phyloP scores from a whole-genome alignment of 2,329 filamentous ascomycete genomes.

The Fusarium sacchari region DNA sequence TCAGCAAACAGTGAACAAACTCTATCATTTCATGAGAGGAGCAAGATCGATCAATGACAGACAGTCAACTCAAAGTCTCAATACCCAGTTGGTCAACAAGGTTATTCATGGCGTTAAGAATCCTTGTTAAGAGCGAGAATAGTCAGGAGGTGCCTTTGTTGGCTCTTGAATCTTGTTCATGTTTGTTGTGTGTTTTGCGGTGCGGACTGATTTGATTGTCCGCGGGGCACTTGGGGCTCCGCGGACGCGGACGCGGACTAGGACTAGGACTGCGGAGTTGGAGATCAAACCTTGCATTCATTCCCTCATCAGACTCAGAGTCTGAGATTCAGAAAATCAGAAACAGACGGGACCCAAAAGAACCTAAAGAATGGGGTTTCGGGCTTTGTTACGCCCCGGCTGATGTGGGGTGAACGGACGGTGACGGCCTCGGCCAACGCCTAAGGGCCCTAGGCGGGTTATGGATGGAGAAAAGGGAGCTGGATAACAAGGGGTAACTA shows the following conservation, averaged over 20 bases:
- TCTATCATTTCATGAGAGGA: not conserved
- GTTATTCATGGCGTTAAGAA: not conserved
- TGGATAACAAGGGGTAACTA: not conserved
- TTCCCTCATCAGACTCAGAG: not conserved
- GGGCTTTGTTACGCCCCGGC: slow-evolving; percentile 44
- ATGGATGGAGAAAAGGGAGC: not conserved
- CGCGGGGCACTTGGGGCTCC: slow-evolving; percentile 19
- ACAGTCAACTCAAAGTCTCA: not conserved
- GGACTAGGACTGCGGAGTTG: slow-evolving; percentile 34
- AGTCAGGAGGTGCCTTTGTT: not conserved
- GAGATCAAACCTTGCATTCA: not conserved
- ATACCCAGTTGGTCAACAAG: not conserved
- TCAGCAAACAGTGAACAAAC: not conserved
- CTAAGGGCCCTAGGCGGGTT: not conserved
- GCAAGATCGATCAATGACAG: not conserved
- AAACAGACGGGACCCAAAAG: not conserved
- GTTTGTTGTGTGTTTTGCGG: not conserved
- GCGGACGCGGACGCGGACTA: slow-evolving; percentile 24
- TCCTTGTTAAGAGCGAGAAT: not conserved
- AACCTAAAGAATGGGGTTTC: slow-evolving; percentile 32
- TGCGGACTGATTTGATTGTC: slow-evolving; percentile 4
- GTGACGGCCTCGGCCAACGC: slow-evolving; percentile 6
- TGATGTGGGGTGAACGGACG: slow-evolving; percentile 12
- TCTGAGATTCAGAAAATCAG: not conserved
- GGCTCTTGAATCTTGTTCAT: not conserved